A percentile compares a stretch with the other conserved stretches of the same genome.
Evolutionary conservation across 1,284 basidiomycete genomes (phyloP).

Genomic region (Ustilago curta): DNA sequence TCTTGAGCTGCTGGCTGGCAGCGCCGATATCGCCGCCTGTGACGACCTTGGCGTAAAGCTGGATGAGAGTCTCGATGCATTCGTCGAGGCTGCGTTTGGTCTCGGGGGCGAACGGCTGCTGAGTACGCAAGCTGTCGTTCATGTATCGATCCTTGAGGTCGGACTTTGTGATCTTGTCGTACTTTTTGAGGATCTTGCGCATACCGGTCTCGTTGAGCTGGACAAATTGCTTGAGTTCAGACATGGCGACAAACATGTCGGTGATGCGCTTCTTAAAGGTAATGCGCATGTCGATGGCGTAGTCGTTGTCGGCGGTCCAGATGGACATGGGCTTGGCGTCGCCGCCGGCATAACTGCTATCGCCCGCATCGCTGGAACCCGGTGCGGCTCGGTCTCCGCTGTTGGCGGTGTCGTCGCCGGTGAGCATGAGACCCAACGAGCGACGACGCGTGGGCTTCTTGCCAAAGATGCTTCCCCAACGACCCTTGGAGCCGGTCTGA

Average conservation of each 20-base stretch:
- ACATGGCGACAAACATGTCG: slow-evolving; percentile 80
- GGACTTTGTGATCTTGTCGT: slow-evolving; percentile 92
- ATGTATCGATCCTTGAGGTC: slow-evolving; percentile 88
- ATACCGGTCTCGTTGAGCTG: slow-evolving; percentile 94
- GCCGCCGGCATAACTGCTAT: slow-evolving; percentile 43
- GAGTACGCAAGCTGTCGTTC: slow-evolving; percentile 77
- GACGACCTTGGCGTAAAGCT: slow-evolving; percentile 88
- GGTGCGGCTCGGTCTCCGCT: slow-evolving; percentile 37
- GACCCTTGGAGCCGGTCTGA: slow-evolving; percentile 30
- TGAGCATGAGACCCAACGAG: slow-evolving; percentile 49
- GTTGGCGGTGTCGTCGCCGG: slow-evolving; percentile 26
- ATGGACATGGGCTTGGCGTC: slow-evolving; percentile 69
- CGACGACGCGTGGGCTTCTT: slow-evolving; percentile 43
- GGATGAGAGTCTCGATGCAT: slow-evolving; percentile 76
- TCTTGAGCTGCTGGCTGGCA: slow-evolving; percentile 84
- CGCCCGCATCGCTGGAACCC: slow-evolving; percentile 40
- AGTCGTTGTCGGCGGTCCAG: slow-evolving; percentile 86
- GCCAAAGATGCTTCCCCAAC: slow-evolving; percentile 52
- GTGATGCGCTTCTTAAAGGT: slow-evolving; percentile 92
- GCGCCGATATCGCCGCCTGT: slow-evolving; percentile 79
- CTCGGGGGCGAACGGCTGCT: slow-evolving; percentile 72
- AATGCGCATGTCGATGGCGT: slow-evolving; percentile 87
- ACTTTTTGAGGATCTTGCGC: slow-evolving; percentile 98
- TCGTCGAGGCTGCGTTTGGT: slow-evolving; percentile 74
- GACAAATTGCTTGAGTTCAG: slow-evolving; percentile 90